Evolutionary conservation across 331 rosid species (phyloP).

Genomic region (Acacia pycnantha): DNA sequence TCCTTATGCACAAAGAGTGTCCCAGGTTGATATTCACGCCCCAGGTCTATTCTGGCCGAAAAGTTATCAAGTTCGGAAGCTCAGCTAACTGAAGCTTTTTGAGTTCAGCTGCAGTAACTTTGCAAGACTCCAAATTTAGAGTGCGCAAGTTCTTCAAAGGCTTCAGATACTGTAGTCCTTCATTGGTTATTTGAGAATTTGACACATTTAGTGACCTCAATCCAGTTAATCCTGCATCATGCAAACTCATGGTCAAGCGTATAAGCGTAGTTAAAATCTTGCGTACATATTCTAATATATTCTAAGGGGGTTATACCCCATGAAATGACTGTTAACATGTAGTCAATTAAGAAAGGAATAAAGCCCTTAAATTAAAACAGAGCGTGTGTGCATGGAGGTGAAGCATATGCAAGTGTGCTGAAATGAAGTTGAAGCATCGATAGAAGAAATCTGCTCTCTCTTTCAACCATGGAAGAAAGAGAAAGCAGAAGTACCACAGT

Average conservation of each 20-base stretch:
- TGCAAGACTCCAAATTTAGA: conserved; percentile 41
- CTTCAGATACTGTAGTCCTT: conserved; percentile 59
- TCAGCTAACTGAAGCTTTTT: conserved; percentile 40
- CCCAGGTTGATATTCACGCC: not conserved
- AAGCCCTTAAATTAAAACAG: not conserved
- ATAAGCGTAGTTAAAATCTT: not conserved
- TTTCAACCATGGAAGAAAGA: not conserved
- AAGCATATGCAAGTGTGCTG: not conserved
- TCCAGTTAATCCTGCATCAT: conserved; percentile 57
- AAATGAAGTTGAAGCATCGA: not conserved
- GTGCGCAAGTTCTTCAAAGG: conserved; percentile 58
- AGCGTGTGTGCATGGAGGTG: too few species aligned
- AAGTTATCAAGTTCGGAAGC: conserved; percentile 43
- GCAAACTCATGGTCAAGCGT: not conserved
- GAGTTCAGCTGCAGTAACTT: conserved; percentile 47
- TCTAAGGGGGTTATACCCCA: not conserved
- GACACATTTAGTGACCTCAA: conserved; percentile 61
- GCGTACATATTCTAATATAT: not conserved
- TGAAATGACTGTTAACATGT: not conserved
- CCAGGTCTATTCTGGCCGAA: conserved; percentile 39
- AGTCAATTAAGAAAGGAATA: not conserved
- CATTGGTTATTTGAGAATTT: conserved; percentile 60
- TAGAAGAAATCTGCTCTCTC: not conserved
- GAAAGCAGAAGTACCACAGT: not conserved
- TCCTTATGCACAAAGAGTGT: conserved; percentile 22